phyloP scores from a whole-genome alignment of 2,329 filamentous ascomycete genomes.

The Fusarium dlaminii region DNA sequence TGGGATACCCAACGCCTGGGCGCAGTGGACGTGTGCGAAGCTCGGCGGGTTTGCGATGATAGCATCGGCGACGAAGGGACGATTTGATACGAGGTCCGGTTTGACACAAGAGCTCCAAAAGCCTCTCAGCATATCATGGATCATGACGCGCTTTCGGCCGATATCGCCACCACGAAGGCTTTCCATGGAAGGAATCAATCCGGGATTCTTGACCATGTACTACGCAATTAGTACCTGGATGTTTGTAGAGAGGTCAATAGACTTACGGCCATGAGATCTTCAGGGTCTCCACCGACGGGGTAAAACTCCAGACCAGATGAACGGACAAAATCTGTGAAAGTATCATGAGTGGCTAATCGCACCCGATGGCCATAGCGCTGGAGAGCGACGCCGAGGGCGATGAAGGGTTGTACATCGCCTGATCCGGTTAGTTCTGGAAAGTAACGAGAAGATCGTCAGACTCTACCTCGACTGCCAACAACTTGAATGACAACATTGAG shows the following conservation, averaged over 20 bases:
- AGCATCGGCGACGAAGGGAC: conserved; percentile 73
- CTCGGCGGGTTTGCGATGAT: conserved; percentile 86
- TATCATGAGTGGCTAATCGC: conserved; percentile 18
- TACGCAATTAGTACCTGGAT: not conserved
- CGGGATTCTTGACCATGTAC: conserved; percentile 6
- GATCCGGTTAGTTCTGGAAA: not conserved
- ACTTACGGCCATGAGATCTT: conserved; percentile 19
- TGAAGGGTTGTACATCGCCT: conserved; percentile 26
- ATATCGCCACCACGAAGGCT: not conserved
- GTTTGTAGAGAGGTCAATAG: rapidly evolving
- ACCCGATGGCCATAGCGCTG: conserved; percentile 21
- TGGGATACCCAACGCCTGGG: conserved; percentile 79
- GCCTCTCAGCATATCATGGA: not conserved
- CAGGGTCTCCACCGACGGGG: conserved; percentile 18
- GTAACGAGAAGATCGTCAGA: rapidly evolving
- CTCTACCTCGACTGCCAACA: conserved; percentile 17
- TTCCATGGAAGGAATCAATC: not conserved
- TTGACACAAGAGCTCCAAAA: not conserved
- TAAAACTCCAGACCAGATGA: conserved; percentile 10
- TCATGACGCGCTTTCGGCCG: not conserved
- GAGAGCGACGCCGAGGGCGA: conserved; percentile 13
- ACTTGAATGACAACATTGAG: conserved; percentile 27
- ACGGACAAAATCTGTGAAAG: conserved; percentile 4
- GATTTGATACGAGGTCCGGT: not conserved
- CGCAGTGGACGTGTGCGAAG: conserved; percentile 81